Evolutionary conservation across 768 basidiomycete species (phyloP).

Genomic region (Lactarius quietus): DNA sequence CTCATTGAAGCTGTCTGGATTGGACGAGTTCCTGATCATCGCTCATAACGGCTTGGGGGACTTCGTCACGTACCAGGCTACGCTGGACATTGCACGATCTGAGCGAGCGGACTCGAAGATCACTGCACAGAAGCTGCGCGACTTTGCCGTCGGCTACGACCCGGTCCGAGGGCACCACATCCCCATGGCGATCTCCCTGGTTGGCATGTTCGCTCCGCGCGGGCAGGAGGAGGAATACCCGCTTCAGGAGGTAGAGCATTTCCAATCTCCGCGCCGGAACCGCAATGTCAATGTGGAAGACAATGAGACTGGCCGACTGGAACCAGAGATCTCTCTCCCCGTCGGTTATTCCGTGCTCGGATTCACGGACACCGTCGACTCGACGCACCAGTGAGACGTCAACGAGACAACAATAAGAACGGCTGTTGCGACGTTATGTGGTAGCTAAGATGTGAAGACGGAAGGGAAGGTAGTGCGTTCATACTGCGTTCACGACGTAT

Average conservation of each 20-base stretch:
- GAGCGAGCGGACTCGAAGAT: slow-evolving; percentile 73
- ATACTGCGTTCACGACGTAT: slow-evolving; percentile 95
- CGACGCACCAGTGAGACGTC: slow-evolving; percentile 93
- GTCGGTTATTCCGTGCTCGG: slow-evolving; percentile 86
- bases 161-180: slow-evolving; percentile 89
- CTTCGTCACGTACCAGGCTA: slow-evolving; percentile 89
- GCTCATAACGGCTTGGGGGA: slow-evolving; percentile 94
- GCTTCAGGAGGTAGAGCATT: slow-evolving; percentile 41
- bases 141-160: slow-evolving; percentile 96
- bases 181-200: slow-evolving; percentile 94
- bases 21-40: slow-evolving; percentile 95
- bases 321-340: slow-evolving; percentile 79
- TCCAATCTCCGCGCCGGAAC: slow-evolving; percentile 32
- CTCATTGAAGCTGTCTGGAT: slow-evolving; percentile 63
- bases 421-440: slow-evolving; percentile 88
- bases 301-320: slow-evolving; percentile 58
- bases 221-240: slow-evolving; percentile 46
- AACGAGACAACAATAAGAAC: slow-evolving; percentile 88
- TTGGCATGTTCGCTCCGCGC: slow-evolving; percentile 61
- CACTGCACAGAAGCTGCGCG: slow-evolving; percentile 94
- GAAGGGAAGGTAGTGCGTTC: slow-evolving; percentile 99
- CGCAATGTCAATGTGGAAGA: slow-evolving; percentile 53
- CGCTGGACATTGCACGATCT: slow-evolving; percentile 89
- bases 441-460: slow-evolving; percentile 98
- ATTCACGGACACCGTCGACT: slow-evolving; percentile 97